Percentiles rank a stretch among this genome's conserved stretches.
phyloP scores from a whole-genome alignment of 1,284 basidiomycete species.

The Tilletia horrida region DNA sequence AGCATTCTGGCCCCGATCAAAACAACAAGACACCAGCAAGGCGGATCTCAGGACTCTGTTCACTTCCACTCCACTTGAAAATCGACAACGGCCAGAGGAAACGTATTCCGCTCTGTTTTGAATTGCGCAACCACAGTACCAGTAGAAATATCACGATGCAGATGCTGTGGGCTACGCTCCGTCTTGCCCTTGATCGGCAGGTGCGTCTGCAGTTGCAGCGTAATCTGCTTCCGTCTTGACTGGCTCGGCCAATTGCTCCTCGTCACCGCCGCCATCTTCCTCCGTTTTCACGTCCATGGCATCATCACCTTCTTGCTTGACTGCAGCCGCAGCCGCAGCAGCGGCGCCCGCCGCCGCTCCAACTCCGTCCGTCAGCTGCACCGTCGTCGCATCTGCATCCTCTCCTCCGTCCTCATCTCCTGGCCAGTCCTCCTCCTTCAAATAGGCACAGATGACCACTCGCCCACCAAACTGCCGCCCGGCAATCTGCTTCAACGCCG shows the following conservation, averaged over 20 bases:
- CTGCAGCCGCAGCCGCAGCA: not conserved
- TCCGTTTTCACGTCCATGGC: not conserved
- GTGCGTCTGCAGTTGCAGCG: too few relatives aligned
- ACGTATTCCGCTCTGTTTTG: too few relatives aligned
- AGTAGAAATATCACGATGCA: too few relatives aligned
- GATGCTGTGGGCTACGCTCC: too few relatives aligned
- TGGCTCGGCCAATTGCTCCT: not conserved
- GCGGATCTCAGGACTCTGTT: too few relatives aligned
- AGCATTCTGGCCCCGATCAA: too few relatives aligned
- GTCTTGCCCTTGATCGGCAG: too few relatives aligned
- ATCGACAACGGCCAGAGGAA: too few relatives aligned
- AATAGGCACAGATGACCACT: constrained; percentile 65
- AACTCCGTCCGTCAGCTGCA: constrained; percentile 31
- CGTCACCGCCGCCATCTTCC: not conserved
- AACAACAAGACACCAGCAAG: too few relatives aligned
- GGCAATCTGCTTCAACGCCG: constrained; percentile 76
- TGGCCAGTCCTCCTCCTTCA: constrained; percentile 51
- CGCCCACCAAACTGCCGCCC: constrained; percentile 87
- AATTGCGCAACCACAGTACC: too few relatives aligned
- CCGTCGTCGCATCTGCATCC: constrained; percentile 37
- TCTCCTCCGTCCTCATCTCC: constrained; percentile 43
- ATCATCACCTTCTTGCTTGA: not conserved
- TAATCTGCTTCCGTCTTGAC: not conserved
- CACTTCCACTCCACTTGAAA: too few relatives aligned
- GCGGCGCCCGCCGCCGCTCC: constrained; percentile 9